Evolutionary conservation across 495 filamentous ascomycete species (phyloP).

Genomic region (Penicillium taxi): DNA sequence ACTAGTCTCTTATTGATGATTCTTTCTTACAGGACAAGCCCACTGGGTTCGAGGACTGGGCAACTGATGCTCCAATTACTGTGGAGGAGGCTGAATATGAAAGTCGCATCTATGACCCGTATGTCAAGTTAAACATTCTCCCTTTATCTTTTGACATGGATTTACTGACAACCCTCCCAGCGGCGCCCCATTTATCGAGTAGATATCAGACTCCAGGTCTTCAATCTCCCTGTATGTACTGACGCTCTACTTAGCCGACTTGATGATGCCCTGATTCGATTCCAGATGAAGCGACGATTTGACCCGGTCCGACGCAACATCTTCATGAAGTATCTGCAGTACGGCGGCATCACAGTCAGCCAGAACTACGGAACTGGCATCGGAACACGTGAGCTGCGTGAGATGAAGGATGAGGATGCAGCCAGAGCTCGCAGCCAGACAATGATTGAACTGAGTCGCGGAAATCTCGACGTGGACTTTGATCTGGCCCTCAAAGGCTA

Average conservation of each 20-base stretch:
- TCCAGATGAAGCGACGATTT: conserved; percentile 64
- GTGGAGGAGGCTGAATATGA: conserved; percentile 57
- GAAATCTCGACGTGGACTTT: conserved; percentile 73
- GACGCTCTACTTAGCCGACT: conserved; percentile 51
- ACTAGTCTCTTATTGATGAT: too few species aligned
- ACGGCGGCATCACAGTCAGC: conserved; percentile 69
- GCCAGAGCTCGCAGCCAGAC: conserved; percentile 34
- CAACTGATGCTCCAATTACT: conserved; percentile 69
- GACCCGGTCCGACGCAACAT: conserved; percentile 50
- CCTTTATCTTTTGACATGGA: background rate
- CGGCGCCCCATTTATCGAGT: conserved; percentile 38
- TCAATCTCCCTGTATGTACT: background rate
- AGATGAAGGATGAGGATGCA: conserved; percentile 56
- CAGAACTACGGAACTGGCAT: conserved; percentile 61
- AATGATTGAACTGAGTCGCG: conserved; percentile 15
- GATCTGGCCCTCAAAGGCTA: conserved; percentile 67
- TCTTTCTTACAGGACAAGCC: conserved; percentile 40
- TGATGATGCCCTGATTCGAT: conserved; percentile 79
- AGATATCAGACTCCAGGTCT: conserved; percentile 8
- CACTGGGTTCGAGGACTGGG: conserved; percentile 66
- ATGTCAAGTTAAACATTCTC: conserved; percentile 2
- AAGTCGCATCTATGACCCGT: conserved; percentile 44
- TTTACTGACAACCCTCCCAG: conserved; percentile 23
- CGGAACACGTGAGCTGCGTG: conserved; percentile 41
- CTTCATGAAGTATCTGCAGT: conserved; percentile 71